Evolutionary conservation across 805 yeast genomes (phyloP).

Genomic region (Zygotorulaspora danielsina): DNA sequence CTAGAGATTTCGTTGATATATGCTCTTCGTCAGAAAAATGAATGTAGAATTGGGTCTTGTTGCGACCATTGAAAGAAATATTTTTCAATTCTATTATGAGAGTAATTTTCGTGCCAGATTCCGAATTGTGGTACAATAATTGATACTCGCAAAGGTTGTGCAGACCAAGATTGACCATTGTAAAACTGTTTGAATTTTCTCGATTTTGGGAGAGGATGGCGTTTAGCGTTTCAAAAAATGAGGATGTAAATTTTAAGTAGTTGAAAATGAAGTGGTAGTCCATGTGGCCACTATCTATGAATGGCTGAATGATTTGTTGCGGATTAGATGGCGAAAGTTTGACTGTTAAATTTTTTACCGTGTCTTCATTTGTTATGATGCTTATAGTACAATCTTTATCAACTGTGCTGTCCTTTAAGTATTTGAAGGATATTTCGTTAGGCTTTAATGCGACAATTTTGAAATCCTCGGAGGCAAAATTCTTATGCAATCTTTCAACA

Average conservation of each 20-base stretch:
- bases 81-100: slow-evolving; percentile 29
- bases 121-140: slow-evolving; percentile 27
- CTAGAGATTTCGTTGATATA: slow-evolving; percentile 26
- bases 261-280: slow-evolving; percentile 36
- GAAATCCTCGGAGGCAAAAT: slow-evolving; percentile 33
- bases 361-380: slow-evolving; percentile 29
- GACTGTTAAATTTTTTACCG: slow-evolving; percentile 30
- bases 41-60: slow-evolving; percentile 26
- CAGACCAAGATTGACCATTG: slow-evolving; percentile 26
- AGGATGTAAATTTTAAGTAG: slow-evolving; percentile 35
- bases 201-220: slow-evolving; percentile 16
- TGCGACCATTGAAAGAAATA: slow-evolving; percentile 27
- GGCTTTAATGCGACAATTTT: slow-evolving; percentile 32
- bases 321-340: slow-evolving; percentile 33
- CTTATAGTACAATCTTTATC: slow-evolving; percentile 34
- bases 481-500: slow-evolving; percentile 33
- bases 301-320: slow-evolving; percentile 34
- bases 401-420: slow-evolving; percentile 26
- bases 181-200: slow-evolving; percentile 11
- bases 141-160: slow-evolving; percentile 33
- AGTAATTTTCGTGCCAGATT: slow-evolving; percentile 27
- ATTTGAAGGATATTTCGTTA: slow-evolving; percentile 35
- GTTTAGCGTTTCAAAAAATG: slow-evolving; percentile 25
- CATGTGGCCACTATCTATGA: slow-evolving; percentile 27
- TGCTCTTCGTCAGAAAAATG: slow-evolving; percentile 34